Base-by-base conservation (phyloP, 1,284 basidiomycete species). In the Irpex sp. region DNA sequence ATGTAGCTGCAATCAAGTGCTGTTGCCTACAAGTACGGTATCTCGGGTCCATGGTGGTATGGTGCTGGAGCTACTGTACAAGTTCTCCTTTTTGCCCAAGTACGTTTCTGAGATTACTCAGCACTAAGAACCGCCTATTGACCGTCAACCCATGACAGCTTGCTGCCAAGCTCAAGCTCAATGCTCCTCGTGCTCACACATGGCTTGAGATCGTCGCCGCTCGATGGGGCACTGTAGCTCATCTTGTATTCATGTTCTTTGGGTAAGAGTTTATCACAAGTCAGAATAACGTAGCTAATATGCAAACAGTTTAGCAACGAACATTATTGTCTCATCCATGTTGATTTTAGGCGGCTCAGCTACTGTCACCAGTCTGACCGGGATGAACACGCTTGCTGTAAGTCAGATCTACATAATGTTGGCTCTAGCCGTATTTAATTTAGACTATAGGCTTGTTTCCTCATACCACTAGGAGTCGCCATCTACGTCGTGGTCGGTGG, bases 21-120 rank as follows among this genome's bases (percentile, higher is more conserved):
- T 1, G 87, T 94, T 2, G 90, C 87, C 0, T 96, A 95, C 75
- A 90, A 89, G 72, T 93, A 88, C 69, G 94, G 94, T 64, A 84
- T 86, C 74, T 83, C 79, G 1, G 80, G 79, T 3, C 78, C 79
- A 0, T 81, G 79, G 77, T 81, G 80, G 78, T 81, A 81, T 65
- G 79, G 77, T 8, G 75, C 79, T 8, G 79, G 79, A 31, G 78
- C 75, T 50, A 83, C 81, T 0, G 78, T 85, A 4, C 84, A 86
- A 66, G 82, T 86, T 35, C 72, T 86, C 11, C 74, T 85, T 7
- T 85, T 84, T 66, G 68, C 72, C 61, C 68, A 75, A 72, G 77
- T 77, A 47, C 9, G 74, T 58, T 5, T 15, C 8, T 5, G 11
- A 17, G 49, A 8, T 55, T 26, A 26, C 26, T 43, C 11, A 36